Evolutionary conservation across 2,329 filamentous ascomycete genomes (phyloP).

Genomic region (Penicillium sp.): DNA sequence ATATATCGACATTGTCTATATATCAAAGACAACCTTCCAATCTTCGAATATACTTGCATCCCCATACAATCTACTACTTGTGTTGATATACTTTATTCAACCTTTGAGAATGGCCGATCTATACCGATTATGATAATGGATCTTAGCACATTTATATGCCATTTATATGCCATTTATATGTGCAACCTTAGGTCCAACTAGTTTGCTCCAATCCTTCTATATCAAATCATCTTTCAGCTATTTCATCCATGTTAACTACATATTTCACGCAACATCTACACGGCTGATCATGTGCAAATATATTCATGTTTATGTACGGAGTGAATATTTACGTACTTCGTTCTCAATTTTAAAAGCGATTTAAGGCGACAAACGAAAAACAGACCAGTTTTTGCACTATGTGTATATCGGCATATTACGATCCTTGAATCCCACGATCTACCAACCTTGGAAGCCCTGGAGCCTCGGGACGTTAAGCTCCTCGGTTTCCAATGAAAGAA

Average conservation of each 20-base stretch:
- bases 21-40: not conserved
- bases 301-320: not conserved
- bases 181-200: not conserved
- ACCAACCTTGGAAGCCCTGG: not conserved
- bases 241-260: not conserved
- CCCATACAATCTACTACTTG: not conserved
- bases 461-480: constrained; percentile 12
- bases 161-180: not conserved
- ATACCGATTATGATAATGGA: not conserved
- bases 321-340: not conserved
- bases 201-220: too few relatives aligned
- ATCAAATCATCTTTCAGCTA: not conserved
- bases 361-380: not conserved
- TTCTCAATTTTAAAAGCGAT: not conserved
- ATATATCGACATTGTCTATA: not conserved
- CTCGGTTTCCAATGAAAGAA: constrained; percentile 14
- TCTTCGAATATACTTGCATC: not conserved
- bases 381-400: not conserved
- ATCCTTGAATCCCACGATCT: not conserved
- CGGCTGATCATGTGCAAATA: not conserved
- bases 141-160: too few relatives aligned
- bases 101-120: not conserved
- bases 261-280: too few relatives aligned
- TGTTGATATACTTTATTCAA: not conserved
- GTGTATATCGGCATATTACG: not conserved